Evolutionary conservation across 202 grass and related monocot genomes (phyloP).

Genomic region (Musa balbisiana): DNA sequence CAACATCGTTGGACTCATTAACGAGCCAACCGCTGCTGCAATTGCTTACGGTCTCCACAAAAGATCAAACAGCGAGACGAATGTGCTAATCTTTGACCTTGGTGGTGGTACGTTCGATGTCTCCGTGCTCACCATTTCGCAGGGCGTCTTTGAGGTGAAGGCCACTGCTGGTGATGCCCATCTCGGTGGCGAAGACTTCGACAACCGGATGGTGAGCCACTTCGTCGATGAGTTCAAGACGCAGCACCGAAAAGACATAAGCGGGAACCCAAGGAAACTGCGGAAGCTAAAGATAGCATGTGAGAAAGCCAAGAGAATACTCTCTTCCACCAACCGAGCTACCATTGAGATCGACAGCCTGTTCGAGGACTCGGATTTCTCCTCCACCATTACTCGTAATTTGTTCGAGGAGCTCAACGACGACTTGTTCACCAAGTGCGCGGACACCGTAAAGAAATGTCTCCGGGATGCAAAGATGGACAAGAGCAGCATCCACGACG

Average conservation of each 20-base stretch:
- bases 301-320: neutral
- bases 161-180: neutral
- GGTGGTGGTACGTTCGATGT: neutral
- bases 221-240: neutral
- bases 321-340: neutral
- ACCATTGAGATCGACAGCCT: slow-evolving; percentile 1
- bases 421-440: neutral
- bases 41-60: slow-evolving; percentile 3
- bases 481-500: neutral
- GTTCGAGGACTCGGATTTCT: neutral
- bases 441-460: neutral
- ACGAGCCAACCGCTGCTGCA: neutral
- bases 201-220: neutral
- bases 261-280: neutral
- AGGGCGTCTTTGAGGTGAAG: slow-evolving; percentile 1
- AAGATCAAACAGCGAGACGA: neutral
- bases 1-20: neutral
- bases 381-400: neutral
- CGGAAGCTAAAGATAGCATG: slow-evolving; percentile 1
- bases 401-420: neutral
- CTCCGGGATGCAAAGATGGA: neutral
- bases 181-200: neutral
- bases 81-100: neutral
- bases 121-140: neutral
- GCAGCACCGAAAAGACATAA: neutral